phyloP scores from a whole-genome alignment of 225 moss, liverwort and hornwort genomes.

The Thuidium tamariscinum region DNA sequence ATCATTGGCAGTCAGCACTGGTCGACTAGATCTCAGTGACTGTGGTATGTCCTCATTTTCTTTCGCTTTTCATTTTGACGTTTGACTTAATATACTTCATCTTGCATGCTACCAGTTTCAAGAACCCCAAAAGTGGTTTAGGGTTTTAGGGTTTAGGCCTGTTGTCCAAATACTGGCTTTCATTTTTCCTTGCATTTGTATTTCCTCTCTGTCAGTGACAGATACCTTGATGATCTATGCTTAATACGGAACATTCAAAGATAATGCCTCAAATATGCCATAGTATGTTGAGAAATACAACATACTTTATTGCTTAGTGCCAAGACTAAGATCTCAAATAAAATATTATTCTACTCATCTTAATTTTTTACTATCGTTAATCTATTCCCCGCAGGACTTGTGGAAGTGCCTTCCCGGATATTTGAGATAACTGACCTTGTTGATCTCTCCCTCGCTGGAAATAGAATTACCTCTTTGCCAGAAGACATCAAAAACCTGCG shows the following conservation, averaged over 20 bases:
- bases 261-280: background rate
- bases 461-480: constrained; percentile 55
- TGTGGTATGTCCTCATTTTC: constrained; percentile 33
- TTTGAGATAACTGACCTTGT: constrained; percentile 55
- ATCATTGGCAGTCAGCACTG: constrained; percentile 52
- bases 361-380: background rate
- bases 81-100: background rate
- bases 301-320: background rate
- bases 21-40: constrained; percentile 71
- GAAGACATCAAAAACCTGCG: constrained; percentile 56
- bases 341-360: background rate
- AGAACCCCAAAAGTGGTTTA: too few species aligned
- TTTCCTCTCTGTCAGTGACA: background rate
- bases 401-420: constrained; percentile 60
- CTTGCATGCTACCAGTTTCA: background rate
- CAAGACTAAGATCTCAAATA: background rate
- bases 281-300: background rate
- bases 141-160: too few species aligned
- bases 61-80: background rate
- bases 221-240: background rate
- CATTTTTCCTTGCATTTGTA: too few species aligned
- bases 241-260: background rate
- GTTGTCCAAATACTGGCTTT: too few species aligned
- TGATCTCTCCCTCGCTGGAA: constrained; percentile 83
- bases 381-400: constrained; percentile 37